Evolutionary conservation across 768 basidiomycete species (phyloP).

Genomic region (Cystobasidium ongulense): DNA sequence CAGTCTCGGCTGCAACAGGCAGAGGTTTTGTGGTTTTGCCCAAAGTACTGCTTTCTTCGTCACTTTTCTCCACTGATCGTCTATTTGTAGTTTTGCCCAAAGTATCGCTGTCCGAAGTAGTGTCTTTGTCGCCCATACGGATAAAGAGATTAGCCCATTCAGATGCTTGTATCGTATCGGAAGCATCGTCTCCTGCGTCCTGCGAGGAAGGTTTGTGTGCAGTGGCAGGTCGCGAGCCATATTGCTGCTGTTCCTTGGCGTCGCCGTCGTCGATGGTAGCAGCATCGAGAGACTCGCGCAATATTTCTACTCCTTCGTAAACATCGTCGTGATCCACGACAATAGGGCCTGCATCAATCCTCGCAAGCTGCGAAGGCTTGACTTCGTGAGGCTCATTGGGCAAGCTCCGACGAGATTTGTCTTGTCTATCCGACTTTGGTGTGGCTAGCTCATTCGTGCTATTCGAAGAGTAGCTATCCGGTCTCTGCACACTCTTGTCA

Average conservation of each 20-base stretch:
- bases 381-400: neutral
- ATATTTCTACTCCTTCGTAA: conserved; percentile 13
- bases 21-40: neutral
- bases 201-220: neutral
- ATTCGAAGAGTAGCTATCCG: conserved; percentile 9
- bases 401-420: neutral
- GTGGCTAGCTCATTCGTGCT: conserved; percentile 14
- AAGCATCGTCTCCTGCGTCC: neutral
- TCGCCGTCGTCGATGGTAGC: neutral
- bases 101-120: neutral
- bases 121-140: neutral
- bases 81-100: neutral
- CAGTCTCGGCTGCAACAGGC: neutral
- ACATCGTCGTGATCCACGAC: conserved; percentile 1
- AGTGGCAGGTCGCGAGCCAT: neutral
- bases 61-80: neutral
- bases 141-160: conserved; percentile 19
- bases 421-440: neutral
- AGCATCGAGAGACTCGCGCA: conserved; percentile 14
- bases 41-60: conserved; percentile 19
- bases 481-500: neutral
- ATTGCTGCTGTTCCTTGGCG: neutral
- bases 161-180: neutral
- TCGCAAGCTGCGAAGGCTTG: neutral
- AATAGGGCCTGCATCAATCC: neutral